phyloP scores from a whole-genome alignment of 805 yeast genomes.

The Candida nanaspora region DNA sequence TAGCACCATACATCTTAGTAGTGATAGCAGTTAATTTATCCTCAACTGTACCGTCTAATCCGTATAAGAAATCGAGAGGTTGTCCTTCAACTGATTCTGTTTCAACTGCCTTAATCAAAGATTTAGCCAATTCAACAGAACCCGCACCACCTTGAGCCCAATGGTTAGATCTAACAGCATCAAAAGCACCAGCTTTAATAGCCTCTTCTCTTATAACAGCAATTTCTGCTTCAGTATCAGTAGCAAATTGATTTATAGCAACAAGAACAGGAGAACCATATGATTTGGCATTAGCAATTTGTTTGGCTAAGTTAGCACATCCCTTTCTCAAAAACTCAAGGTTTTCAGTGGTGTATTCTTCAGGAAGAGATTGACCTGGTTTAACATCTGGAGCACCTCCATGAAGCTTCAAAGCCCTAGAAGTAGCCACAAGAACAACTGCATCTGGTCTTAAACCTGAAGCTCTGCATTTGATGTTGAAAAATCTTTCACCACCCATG shows the following conservation, averaged over 20 bases:
- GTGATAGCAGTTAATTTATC: constrained; percentile 64
- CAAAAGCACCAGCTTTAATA: constrained; percentile 69
- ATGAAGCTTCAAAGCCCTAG: constrained; percentile 76
- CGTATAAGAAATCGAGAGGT: constrained; percentile 46
- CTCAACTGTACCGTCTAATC: constrained; percentile 50
- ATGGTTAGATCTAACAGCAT: constrained; percentile 76
- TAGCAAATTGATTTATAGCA: constrained; percentile 73
- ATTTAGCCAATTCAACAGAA: constrained; percentile 65
- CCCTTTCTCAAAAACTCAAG: constrained; percentile 63
- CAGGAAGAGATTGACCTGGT: constrained; percentile 75
- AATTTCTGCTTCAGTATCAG: constrained; percentile 65
- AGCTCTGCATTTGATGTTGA: constrained; percentile 75
- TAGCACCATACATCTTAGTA: constrained; percentile 72
- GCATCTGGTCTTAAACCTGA: constrained; percentile 75
- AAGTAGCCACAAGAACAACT: constrained; percentile 77
- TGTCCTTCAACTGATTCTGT: constrained; percentile 20
- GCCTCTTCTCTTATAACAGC: constrained; percentile 62
- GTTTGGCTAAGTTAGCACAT: constrained; percentile 70
- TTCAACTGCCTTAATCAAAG: constrained; percentile 57
- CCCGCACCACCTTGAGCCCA: constrained; percentile 87
- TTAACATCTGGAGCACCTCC: constrained; percentile 89
- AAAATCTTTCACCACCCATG: constrained; percentile 87
- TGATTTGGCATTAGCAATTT: constrained; percentile 61
- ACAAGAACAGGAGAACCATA: constrained; percentile 78
- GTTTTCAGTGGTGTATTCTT: constrained; percentile 66